These are phyloP conservation scores for Penicillium hordei DNA, from an alignment of 2,329 filamentous ascomycete genomes.

Conservation along the genomic window DNA sequence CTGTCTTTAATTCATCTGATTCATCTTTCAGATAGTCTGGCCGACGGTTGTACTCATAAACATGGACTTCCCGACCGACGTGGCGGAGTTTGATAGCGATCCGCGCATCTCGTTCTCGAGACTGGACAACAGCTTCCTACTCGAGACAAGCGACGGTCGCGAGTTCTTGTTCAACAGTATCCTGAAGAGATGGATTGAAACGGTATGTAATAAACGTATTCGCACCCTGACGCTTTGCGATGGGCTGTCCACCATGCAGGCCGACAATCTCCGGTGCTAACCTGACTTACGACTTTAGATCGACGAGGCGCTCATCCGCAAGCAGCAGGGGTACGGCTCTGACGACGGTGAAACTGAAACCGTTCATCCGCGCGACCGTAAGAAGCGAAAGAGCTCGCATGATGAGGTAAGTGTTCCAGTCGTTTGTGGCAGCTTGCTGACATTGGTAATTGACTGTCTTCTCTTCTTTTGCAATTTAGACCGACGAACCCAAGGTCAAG, in stretches of 20 bases:
- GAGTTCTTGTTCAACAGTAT: conserved; percentile 80
- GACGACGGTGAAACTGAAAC: conserved; percentile 56
- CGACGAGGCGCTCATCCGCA: conserved; percentile 60
- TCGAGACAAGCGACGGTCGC: conserved; percentile 78
- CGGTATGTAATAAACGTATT: conserved; percentile 44
- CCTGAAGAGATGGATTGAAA: conserved; percentile 72
- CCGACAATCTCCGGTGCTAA: background rate
- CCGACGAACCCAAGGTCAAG: conserved; percentile 39
- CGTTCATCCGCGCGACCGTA: conserved; percentile 48
- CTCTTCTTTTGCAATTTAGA: conserved; percentile 16
- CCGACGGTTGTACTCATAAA: background rate
- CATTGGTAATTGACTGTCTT: background rate
- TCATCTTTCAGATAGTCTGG: background rate
- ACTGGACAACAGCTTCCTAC: conserved; percentile 75
- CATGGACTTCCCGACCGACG: conserved; percentile 54
- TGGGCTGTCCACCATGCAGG: background rate
- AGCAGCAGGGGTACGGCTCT: conserved; percentile 63
- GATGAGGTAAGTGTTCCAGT: conserved; percentile 49
- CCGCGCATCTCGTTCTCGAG: conserved; percentile 85
- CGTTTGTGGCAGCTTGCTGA: background rate
- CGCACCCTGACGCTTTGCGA: background rate
- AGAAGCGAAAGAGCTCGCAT: conserved; percentile 53
- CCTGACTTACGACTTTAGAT: conserved; percentile 43
- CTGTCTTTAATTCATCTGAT: background rate
- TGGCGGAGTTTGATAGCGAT: conserved; percentile 71